Evolutionary conservation across 768 basidiomycete species (phyloP).

Genomic region (Hericium rajendrae): DNA sequence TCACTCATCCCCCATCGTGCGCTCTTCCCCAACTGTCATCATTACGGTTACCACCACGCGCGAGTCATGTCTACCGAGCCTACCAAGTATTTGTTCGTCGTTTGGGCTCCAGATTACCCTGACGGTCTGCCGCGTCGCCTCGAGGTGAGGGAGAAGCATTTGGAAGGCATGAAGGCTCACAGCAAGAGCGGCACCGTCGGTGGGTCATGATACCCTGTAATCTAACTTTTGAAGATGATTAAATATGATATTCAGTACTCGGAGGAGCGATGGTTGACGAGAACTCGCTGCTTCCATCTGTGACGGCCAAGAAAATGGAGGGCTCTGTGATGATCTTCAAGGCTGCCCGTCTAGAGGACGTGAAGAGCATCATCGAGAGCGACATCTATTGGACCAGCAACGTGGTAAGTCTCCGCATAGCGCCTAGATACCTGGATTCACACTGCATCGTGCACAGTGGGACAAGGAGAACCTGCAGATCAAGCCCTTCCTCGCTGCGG

Average conservation of each 20-base stretch:
- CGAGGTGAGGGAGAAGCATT: background rate
- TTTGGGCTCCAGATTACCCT: constrained; percentile 5
- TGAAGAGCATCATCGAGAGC: constrained; percentile 28
- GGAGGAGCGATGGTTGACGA: constrained; percentile 46
- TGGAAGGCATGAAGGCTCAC: background rate
- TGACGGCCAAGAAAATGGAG: constrained; percentile 42
- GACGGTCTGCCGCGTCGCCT: background rate
- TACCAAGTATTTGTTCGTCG: background rate
- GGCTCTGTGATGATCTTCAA: constrained; percentile 51
- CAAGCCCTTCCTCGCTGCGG: background rate
- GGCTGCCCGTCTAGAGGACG: constrained; percentile 40
- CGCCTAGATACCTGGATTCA: background rate
- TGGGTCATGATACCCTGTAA: background rate
- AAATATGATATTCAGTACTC: background rate
- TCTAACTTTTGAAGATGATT: background rate
- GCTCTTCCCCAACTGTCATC: background rate
- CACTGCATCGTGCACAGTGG: constrained; percentile 31
- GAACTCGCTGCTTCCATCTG: constrained; percentile 38
- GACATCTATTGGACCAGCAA: constrained; percentile 34
- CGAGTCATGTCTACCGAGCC: background rate
- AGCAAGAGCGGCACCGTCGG: background rate
- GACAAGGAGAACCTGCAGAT: constrained; percentile 45
- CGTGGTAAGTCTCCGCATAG: constrained; percentile 29
- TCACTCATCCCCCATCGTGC: background rate
- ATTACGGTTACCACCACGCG: background rate